Evolutionary conservation across 2,329 filamentous ascomycete genomes (phyloP).

Genomic region (Hymenoscyphus scutula): DNA sequence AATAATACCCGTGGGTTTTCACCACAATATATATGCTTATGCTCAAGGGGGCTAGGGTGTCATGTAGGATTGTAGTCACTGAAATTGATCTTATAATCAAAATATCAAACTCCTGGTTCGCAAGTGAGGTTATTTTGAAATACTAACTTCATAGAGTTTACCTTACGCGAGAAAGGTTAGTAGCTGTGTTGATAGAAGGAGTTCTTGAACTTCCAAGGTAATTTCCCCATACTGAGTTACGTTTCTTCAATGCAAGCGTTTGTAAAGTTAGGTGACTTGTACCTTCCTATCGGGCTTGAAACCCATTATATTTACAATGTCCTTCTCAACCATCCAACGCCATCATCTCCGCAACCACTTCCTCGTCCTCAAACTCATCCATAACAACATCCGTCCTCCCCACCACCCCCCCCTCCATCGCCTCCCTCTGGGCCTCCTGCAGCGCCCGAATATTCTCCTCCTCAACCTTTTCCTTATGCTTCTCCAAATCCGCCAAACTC

Average conservation of each 20-base stretch:
- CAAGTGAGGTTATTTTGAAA: no score
- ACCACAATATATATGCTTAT: background rate
- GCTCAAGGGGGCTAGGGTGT: background rate
- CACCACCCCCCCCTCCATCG: conserved; percentile 16
- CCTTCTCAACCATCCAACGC: conserved; percentile 23
- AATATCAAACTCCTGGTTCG: no score
- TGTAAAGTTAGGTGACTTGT: no score
- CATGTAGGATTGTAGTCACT: background rate
- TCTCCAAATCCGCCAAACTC: conserved; percentile 75
- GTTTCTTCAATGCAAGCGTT: no score
- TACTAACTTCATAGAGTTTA: no score
- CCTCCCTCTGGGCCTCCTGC: conserved; percentile 42
- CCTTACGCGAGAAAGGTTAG: no score
- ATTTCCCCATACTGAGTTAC: no score
- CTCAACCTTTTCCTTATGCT: conserved; percentile 73
- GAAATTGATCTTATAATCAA: background rate
- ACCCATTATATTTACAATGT: background rate
- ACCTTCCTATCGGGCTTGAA: no score
- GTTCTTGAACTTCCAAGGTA: no score
- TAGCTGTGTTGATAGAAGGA: no score
- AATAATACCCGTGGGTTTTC: background rate
- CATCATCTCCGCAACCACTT: conserved; percentile 54
- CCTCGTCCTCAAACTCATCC: conserved; percentile 37
- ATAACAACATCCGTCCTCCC: conserved; percentile 9
- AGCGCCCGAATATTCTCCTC: conserved; percentile 65